These are phyloP conservation scores for Emericellopsis cladophorae DNA, from an alignment of 2,329 filamentous ascomycete genomes.

Conservation along the genomic window DNA sequence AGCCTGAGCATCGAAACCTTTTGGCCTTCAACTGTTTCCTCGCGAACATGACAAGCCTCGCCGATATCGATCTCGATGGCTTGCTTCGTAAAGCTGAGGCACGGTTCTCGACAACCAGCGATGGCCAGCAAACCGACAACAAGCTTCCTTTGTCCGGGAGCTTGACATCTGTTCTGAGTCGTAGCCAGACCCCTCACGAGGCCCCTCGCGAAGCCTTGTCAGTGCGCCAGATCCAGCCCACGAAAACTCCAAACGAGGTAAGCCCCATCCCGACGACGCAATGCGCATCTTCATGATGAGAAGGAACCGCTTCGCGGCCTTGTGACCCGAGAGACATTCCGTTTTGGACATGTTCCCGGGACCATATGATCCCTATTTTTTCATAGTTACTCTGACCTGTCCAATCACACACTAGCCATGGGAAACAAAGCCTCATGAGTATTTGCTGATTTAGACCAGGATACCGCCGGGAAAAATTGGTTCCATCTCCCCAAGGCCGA, in stretches of 20 bases:
- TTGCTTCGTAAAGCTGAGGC: slow-evolving; percentile 18
- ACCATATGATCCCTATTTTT: slow-evolving; percentile 39
- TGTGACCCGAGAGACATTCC: slow-evolving; percentile 25
- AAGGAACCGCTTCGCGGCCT: slow-evolving; percentile 19
- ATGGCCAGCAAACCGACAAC: slow-evolving; percentile 3
- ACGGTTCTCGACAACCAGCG: slow-evolving; percentile 11
- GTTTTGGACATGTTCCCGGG: slow-evolving; percentile 42
- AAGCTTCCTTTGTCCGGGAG: neutral
- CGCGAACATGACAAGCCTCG: slow-evolving; percentile 3
- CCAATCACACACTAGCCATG: neutral
- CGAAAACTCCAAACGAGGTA: slow-evolving; percentile 12
- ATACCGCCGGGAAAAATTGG: slow-evolving; percentile 70
- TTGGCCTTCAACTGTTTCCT: too few relatives aligned
- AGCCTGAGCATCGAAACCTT: too few relatives aligned
- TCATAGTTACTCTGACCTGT: slow-evolving; percentile 64
- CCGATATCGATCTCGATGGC: slow-evolving; percentile 15
- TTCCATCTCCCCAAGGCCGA: slow-evolving; percentile 78
- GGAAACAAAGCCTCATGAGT: too few relatives aligned
- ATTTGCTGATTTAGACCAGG: slow-evolving; percentile 14
- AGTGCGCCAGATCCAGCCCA: slow-evolving; percentile 6
- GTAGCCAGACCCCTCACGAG: too few relatives aligned
- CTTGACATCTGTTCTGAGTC: too few relatives aligned
- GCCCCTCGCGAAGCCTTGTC: neutral
- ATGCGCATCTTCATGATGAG: slow-evolving; percentile 22
- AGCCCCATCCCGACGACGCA: slow-evolving; percentile 3